phyloP scores from a whole-genome alignment of 768 basidiomycete genomes.

The Trichaptum fuscoviolaceum region DNA sequence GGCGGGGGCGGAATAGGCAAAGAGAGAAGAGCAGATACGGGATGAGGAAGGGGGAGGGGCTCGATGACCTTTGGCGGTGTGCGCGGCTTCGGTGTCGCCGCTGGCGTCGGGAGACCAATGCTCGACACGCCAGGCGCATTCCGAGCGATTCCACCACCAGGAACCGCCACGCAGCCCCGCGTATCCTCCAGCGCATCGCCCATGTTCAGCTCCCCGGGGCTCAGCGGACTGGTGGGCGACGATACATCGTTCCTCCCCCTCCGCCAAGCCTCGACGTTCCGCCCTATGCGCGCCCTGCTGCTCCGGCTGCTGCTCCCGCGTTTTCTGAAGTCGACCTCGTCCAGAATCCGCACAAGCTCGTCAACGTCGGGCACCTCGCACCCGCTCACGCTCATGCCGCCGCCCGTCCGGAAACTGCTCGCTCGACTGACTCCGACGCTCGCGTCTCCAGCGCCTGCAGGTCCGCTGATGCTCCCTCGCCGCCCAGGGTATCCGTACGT shows the following conservation, averaged over 20 bases:
- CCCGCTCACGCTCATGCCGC: background rate
- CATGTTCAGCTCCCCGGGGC: background rate
- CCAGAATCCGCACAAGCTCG: background rate
- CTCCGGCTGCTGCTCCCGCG: background rate
- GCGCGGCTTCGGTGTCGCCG: background rate
- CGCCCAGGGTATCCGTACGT: background rate
- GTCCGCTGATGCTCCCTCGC: background rate
- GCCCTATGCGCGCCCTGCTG: background rate
- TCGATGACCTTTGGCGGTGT: background rate
- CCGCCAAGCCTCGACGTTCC: background rate
- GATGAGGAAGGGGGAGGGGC: background rate
- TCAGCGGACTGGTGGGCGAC: background rate
- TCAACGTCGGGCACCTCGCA: background rate
- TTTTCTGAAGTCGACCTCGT: background rate
- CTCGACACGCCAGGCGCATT: background rate
- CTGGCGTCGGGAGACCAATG: background rate
- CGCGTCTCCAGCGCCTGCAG: background rate
- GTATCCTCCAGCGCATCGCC: background rate
- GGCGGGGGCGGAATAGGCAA: background rate
- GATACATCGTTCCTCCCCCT: background rate
- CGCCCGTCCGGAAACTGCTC: background rate
- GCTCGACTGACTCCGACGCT: background rate
- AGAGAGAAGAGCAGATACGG: background rate
- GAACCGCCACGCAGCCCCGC: background rate
- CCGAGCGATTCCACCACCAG: background rate